A percentile compares a stretch with the other conserved stretches of the same genome.
phyloP scores from a whole-genome alignment of 305 asterid genomes.

The Solanum hybrid region DNA sequence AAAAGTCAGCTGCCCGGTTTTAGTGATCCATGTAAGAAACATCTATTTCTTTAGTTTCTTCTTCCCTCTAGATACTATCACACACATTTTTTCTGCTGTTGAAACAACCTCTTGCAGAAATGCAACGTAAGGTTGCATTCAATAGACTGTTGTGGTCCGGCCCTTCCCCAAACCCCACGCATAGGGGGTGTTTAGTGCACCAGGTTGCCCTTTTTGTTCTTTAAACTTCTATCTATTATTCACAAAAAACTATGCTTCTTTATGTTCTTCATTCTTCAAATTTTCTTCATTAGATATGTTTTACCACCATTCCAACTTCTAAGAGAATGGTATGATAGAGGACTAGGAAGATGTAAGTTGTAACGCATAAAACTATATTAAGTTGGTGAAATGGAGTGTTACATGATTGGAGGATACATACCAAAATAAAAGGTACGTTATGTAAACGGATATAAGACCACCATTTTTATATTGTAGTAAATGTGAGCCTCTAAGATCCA shows the following conservation, averaged over 20 bases:
- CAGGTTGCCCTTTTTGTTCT: neutral
- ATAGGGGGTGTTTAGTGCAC: neutral
- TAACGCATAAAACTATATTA: neutral
- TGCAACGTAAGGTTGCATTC: neutral
- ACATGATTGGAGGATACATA: neutral
- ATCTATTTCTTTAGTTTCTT: neutral
- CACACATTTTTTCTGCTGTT: neutral
- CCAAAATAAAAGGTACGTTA: neutral
- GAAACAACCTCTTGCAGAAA: neutral
- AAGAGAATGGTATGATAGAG: neutral
- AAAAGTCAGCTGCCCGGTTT: slow-evolving; percentile 86
- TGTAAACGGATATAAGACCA: neutral
- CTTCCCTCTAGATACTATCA: neutral
- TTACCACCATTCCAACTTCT: neutral
- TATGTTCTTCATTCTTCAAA: neutral
- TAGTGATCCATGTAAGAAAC: slow-evolving; percentile 89
- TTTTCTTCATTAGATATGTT: neutral
- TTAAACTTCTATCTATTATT: neutral
- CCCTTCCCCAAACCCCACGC: neutral
- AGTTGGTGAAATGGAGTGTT: neutral
- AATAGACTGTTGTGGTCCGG: neutral
- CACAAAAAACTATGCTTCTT: neutral
- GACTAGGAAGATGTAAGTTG: neutral
- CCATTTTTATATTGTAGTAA: neutral
- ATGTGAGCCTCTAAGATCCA: neutral